A percentile compares a stretch with the other conserved stretches of the same genome.
These are phyloP conservation scores for Penicillium expansum DNA, from an alignment of 2,329 filamentous ascomycete genomes.

Conservation along the genomic window DNA sequence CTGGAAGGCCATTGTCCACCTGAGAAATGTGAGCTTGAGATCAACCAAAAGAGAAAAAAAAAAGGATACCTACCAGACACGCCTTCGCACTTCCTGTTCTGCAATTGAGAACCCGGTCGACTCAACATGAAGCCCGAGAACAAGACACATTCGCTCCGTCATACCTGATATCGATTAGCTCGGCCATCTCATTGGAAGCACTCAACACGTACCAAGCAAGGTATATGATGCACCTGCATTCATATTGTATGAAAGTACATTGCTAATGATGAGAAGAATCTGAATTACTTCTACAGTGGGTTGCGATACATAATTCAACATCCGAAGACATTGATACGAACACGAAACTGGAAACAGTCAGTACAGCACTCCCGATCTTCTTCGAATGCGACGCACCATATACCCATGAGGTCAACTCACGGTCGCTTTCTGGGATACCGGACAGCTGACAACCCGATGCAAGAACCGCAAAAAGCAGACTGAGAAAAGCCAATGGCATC, in stretches of 20 bases:
- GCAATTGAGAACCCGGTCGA: conserved; percentile 49
- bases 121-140: conserved; percentile 56
- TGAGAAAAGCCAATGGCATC: conserved; percentile 58
- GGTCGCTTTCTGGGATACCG: conserved; percentile 54
- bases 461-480: conserved; percentile 59
- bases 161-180: conserved; percentile 28
- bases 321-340: conserved; percentile 62
- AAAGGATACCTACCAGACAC: conserved; percentile 35
- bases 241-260: conserved; percentile 62
- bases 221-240: conserved; percentile 64
- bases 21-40: conserved; percentile 2
- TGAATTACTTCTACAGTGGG: conserved; percentile 61
- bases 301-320: conserved; percentile 63
- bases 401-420: conserved; percentile 62
- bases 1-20: conserved; percentile 60
- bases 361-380: not conserved
- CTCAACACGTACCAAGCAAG: conserved; percentile 47
- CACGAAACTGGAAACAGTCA: conserved; percentile 53
- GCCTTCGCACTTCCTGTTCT: conserved; percentile 41
- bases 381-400: conserved; percentile 48
- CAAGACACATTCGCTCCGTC: conserved; percentile 52
- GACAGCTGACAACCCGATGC: conserved; percentile 62
- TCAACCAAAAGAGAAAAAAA: not conserved
- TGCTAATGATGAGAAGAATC: conserved; percentile 60
- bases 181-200: not conserved